Evolutionary conservation across 2,329 filamentous ascomycete genomes (phyloP).

Genomic region (Aspergillus spinulosporus): DNA sequence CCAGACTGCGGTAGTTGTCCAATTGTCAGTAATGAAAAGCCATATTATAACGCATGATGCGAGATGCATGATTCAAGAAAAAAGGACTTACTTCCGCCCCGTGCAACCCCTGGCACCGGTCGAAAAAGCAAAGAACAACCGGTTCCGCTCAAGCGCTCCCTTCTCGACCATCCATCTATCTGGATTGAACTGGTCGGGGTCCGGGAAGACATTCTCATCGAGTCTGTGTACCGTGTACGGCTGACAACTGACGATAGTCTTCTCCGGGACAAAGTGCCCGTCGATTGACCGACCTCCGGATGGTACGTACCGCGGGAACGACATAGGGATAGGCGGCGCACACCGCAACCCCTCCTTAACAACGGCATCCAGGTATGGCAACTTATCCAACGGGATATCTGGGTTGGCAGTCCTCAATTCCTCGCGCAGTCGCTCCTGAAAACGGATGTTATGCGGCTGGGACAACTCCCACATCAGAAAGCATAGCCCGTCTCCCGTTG

Average conservation of each 20-base stretch:
- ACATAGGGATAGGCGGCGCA: conserved; percentile 54
- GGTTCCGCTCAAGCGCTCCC: conserved; percentile 44
- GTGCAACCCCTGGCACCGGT: conserved; percentile 64
- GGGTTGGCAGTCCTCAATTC: conserved; percentile 52
- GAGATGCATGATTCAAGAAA: too few species aligned
- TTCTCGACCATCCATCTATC: conserved; percentile 41
- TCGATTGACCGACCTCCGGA: conserved; percentile 44
- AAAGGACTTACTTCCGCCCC: conserved; percentile 55
- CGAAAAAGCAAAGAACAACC: conserved; percentile 66
- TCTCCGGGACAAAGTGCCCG: conserved; percentile 35
- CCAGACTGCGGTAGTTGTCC: conserved; percentile 49
- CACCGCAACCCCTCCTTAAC: conserved; percentile 63
- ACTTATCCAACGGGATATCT: conserved; percentile 33
- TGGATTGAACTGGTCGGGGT: conserved; percentile 33
- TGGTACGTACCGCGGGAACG: conserved; percentile 49
- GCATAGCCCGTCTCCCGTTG: conserved; percentile 67
- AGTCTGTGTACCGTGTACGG: conserved; percentile 41
- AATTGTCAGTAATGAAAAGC: conserved; percentile 9
- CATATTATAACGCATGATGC: background rate
- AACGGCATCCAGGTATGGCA: conserved; percentile 64
- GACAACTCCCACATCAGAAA: conserved; percentile 73
- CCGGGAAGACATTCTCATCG: conserved; percentile 32
- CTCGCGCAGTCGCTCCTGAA: conserved; percentile 55
- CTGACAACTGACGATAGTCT: conserved; percentile 42
- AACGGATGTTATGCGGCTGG: conserved; percentile 53